phyloP scores from a whole-genome alignment of 768 basidiomycete species.

The Xanthoconium stramineum region DNA sequence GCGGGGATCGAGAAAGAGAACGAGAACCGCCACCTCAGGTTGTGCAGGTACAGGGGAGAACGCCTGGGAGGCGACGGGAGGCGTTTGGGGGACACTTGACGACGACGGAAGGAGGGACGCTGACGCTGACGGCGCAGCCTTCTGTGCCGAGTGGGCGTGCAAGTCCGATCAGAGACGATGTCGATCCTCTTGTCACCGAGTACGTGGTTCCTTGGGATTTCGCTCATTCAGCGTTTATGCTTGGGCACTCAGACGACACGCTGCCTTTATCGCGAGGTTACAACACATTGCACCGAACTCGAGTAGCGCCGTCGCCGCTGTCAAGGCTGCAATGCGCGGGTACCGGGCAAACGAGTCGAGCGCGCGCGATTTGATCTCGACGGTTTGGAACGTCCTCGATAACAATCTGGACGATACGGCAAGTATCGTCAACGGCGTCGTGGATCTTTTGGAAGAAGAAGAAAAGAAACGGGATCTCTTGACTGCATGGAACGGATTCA shows the following conservation, averaged over 20 bases:
- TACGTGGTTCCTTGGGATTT: constrained; percentile 32
- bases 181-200: constrained; percentile 56
- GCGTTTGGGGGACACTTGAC: constrained; percentile 64
- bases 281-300: constrained; percentile 56
- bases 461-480: constrained; percentile 80
- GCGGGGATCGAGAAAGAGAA: constrained; percentile 51
- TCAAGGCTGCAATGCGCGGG: constrained; percentile 73
- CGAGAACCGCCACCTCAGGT: constrained; percentile 31
- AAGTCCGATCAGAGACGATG: constrained; percentile 38
- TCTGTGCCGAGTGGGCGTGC: constrained; percentile 26
- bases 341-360: constrained; percentile 75
- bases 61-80: constrained; percentile 48
- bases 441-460: constrained; percentile 78
- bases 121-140: constrained; percentile 8
- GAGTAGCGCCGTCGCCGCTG: constrained; percentile 52
- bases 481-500: constrained; percentile 78
- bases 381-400: constrained; percentile 79
- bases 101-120: constrained; percentile 20
- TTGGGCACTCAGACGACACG: constrained; percentile 53
- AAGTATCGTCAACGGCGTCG: constrained; percentile 65
- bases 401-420: constrained; percentile 69
- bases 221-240: background rate
- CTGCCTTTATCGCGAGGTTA: constrained; percentile 62
- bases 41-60: constrained; percentile 29
- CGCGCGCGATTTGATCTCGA: constrained; percentile 83